Conservation (phyloP, 495 filamentous ascomycete species). For the Hyphodiscus hymeniophilus region DNA sequence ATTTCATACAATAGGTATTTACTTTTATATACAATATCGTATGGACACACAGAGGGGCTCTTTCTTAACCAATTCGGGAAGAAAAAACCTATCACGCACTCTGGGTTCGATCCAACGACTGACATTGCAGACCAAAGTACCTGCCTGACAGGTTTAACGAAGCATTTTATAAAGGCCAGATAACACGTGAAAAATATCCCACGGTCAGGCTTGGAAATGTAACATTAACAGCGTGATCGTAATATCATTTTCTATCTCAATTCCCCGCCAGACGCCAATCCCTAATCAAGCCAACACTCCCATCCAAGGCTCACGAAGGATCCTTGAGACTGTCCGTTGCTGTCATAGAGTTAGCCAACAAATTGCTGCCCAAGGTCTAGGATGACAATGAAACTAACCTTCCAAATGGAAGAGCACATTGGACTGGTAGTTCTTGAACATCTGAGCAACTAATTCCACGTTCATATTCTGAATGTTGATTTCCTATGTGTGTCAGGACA, state of each 20-base stretch:
- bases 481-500: conserved; percentile 66
- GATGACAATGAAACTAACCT: conserved; percentile 54
- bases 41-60: too few relatives aligned
- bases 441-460: conserved; percentile 93
- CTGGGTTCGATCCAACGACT: too few relatives aligned
- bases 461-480: conserved; percentile 99
- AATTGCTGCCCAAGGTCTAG: conserved; percentile 5
- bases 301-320: conserved; percentile 42
- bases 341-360: conserved; percentile 26
- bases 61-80: too few relatives aligned
- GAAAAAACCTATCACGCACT: too few relatives aligned
- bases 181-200: too few relatives aligned
- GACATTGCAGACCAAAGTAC: too few relatives aligned
- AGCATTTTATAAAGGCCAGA: too few relatives aligned
- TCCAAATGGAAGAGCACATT: conserved; percentile 97
- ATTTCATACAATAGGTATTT: too few relatives aligned
- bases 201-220: too few relatives aligned
- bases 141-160: too few relatives aligned
- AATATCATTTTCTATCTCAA: background rate
- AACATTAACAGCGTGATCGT: too few relatives aligned
- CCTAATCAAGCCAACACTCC: background rate
- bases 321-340: conserved; percentile 83
- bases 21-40: too few relatives aligned
- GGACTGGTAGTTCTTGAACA: conserved; percentile 99
- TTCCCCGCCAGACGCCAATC: background rate